Evolutionary conservation across 768 basidiomycete genomes (phyloP), one percentile per base, ranked within the genome.

Genomic region (Mycena maculata): DNA sequence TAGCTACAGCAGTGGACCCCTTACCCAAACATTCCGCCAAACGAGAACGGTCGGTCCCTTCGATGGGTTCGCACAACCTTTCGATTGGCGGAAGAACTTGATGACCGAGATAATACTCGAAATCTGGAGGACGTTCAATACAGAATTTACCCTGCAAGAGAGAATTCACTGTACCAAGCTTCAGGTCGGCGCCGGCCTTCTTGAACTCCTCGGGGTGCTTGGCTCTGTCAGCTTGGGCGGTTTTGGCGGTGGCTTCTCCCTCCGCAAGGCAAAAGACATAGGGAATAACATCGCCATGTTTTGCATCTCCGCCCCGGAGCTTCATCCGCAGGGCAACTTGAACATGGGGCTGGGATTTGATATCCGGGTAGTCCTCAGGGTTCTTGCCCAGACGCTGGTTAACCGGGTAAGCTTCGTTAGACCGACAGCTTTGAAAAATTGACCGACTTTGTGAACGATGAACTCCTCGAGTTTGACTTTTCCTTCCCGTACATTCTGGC

Each of bases 331-430:
- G 81, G 0, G 96, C 97, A 20, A 99, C 98, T 74, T 98, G 96
- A 1, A 99, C 97, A 73, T 99, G 98, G 2, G 98, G 98, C 72
- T 96, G 96, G 41, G 84, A 90, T 79, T 98, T 98, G 9, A 89
- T 92, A 75, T 99, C 97, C 0, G 97, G 96, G 75, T 98, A 99
- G 73, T 98, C 96, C 72, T 97, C 93, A 0, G 97, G 97, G 68
- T 94, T 94, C 82, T 98, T 99, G 16, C 98, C 94, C 60, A 99
- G 84, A 60, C 98, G 92, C 95, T 98, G 74, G 23, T 30, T 16
- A 42, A 23, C 38, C 15, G 31, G 53, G 31, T 38, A 44, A 15
- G 20, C 20, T 39, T 10, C 12, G 25, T 61, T 4, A 59, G 55
- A 18, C 23, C 8, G 4, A 36, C 6, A 6, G 22, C 31, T 11